Base-by-base conservation (phyloP, 139 green algal genomes). In the Tetradesmus obliquus region DNA sequence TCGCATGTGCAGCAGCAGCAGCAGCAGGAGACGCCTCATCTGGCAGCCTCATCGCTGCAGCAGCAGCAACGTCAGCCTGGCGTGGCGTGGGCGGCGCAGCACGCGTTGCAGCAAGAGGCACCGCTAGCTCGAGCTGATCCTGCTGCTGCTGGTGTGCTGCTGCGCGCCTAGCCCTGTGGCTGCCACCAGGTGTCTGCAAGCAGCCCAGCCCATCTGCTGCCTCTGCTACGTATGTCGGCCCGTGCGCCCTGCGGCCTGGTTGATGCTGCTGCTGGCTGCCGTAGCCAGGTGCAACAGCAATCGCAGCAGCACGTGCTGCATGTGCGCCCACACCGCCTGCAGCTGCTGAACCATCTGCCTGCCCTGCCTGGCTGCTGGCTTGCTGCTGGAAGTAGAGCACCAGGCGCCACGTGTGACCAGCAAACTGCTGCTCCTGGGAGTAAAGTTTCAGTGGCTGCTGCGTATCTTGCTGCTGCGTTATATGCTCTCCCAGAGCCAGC, bases 331-430 rank as follows among this genome's bases (percentile, higher is more conserved):
- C 66, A n/a, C 2, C n/a, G n/a, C 13, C 84, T 24, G 53, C 58
- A 55, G n/a, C 84, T 32, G 84, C 58, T 45, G 66, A 51, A 12
- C 66, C 58, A 15, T 8, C 84, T 19, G 57, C 58, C 20, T 12
- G 55, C 4, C 55, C 58, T 58, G n/a, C 3, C 60, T 57, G 53
- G 55, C 24, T 88, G 58, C 84, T 88, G 60, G 13, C 53, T 81
- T 17, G 58, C n/a, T 55, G 58, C 60, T 84, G 51, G 58, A 90
- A 90, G 55, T 90, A 90, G 53, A 90, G 51, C 7, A 90, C 86
- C 20, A 90, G 69, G 8, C 86, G 69, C 86, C 86, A 90, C 5
- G 19, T 83, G 53, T 83, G 84, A 15, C 86, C 86, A 58, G 71
- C 69, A 83, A 90, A 90, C 5, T 81, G 76, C 20, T 60, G 55